Base-by-base conservation (phyloP, 2,329 filamentous ascomycete genomes). In the Epichloe festucae region DNA sequence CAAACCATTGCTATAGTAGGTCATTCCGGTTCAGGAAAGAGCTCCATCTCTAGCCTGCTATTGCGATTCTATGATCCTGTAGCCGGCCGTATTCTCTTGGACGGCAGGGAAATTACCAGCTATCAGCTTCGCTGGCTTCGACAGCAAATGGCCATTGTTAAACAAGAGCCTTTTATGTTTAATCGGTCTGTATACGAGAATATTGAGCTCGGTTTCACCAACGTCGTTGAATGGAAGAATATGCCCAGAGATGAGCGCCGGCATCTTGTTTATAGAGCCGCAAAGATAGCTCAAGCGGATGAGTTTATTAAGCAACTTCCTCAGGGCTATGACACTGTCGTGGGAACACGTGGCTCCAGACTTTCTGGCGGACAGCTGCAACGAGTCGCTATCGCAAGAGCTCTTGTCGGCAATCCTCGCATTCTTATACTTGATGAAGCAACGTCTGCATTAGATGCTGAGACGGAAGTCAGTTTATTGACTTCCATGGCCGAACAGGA, bases 41-140 rank as follows among this genome's bases (percentile, higher is more conserved):
- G 70, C 36, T 76, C 73, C 1, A 65, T 76, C 3, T 65, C 77
- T 0, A 70, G 69, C 1, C 59, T 79, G 3, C 54, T 78, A 0
- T 73, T 77, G 58, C 63, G 78, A 2, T 81, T 78, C 62, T 82
- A 79, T 58, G 68, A 74, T 31, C 69, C 73, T 1, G 63, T 64
- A 1, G 60, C 65, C 1, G 73, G 72, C 1, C 49, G 52, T 2
- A 65, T 75, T n/a, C 53, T 54, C 5, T 58, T 73, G 3, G 71
- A 68, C 15, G 61, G 61, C 4, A 59, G 64, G 17, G 60, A 70
- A 19, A 65, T 74, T 17, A 17, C 23, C 4, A 58, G 65, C 2
- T 54, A 73, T 12, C 67, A 74, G 44, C 54, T 73, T 7, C 69
- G 67, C 44, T 75, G 72, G 71, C 69, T 72, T 61, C 65, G 73